Evolutionary conservation across 257 asterid species (phyloP).

Genomic region (Penstemon davidsonii): DNA sequence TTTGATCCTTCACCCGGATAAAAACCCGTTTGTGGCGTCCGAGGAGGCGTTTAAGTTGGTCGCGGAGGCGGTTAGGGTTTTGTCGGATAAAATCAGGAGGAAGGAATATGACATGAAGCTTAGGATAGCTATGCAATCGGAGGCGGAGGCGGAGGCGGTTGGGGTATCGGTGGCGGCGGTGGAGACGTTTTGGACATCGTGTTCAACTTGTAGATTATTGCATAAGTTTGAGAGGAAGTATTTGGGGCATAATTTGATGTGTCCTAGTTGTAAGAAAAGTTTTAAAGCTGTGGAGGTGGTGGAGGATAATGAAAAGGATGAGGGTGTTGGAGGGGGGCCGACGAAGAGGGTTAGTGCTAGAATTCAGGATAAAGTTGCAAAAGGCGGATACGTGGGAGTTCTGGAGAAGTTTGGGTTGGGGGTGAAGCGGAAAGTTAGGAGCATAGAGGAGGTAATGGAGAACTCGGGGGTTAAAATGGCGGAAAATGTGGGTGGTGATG

Average conservation of each 20-base stretch:
- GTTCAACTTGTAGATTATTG: slow-evolving; percentile 60
- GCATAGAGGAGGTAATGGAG: slow-evolving; percentile 40
- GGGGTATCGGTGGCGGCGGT: slow-evolving; percentile 24
- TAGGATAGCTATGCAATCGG: slow-evolving; percentile 67
- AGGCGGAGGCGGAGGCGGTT: slow-evolving; percentile 39
- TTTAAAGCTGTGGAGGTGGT: slow-evolving; percentile 69
- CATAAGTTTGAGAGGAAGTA: slow-evolving; percentile 74
- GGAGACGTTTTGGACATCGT: slow-evolving; percentile 59
- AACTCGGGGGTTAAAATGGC: slow-evolving; percentile 26
- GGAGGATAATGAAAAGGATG: slow-evolving; percentile 25
- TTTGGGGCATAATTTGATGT: slow-evolving; percentile 71
- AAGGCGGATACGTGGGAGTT: slow-evolving; percentile 38
- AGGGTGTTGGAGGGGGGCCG: slow-evolving; percentile 18
- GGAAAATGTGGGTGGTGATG: slow-evolving; percentile 24
- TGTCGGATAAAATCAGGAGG: slow-evolving; percentile 72
- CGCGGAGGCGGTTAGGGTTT: slow-evolving; percentile 70
- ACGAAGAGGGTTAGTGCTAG: slow-evolving; percentile 61
- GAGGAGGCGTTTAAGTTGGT: slow-evolving; percentile 89
- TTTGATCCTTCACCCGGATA: slow-evolving; percentile 74
- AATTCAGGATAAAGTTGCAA: slow-evolving; percentile 48
- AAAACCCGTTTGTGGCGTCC: slow-evolving; percentile 54
- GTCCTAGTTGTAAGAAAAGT: slow-evolving; percentile 68
- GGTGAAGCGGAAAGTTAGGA: slow-evolving; percentile 37
- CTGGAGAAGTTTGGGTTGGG: slow-evolving; percentile 43
- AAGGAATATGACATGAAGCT: slow-evolving; percentile 70